Evolutionary conservation across 306 rosid genomes (phyloP).

Genomic region (Medicago ruthenica): DNA sequence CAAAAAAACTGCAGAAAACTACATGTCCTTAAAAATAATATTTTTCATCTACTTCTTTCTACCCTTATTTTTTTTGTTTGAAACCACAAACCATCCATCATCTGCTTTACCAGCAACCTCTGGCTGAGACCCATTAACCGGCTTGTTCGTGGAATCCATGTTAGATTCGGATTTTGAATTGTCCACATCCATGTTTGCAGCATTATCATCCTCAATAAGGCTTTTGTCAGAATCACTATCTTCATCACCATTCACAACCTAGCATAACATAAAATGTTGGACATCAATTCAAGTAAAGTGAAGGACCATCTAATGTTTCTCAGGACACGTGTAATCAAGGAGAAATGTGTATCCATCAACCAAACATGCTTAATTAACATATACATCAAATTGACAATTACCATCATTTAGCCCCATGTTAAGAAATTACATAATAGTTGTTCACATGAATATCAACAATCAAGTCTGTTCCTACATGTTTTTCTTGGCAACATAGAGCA

Average conservation of each 20-base stretch:
- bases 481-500: background rate
- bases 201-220: no score
- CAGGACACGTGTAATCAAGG: background rate
- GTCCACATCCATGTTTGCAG: no score
- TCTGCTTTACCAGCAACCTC: slow-evolving; percentile 44
- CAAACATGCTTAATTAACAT: background rate
- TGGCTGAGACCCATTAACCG: no score
- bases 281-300: slow-evolving; percentile 21
- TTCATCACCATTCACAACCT: slow-evolving; percentile 48
- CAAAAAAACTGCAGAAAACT: background rate
- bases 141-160: no score
- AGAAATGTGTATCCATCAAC: background rate
- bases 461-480: background rate
- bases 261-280: slow-evolving; percentile 1
- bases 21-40: background rate
- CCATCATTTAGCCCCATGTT: background rate
- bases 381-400: background rate
- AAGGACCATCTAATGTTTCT: background rate
- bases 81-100: slow-evolving; percentile 69
- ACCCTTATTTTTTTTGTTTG: slow-evolving; percentile 52
- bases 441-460: background rate
- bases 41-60: slow-evolving; percentile 50
- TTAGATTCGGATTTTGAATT: no score
- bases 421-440: slow-evolving; percentile 11
- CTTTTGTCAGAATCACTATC: background rate